A percentile compares a stretch with the other conserved stretches of the same genome.
These are phyloP conservation scores for Dysphania ambrosioides DNA, from an alignment of 148 eudicot genomes.

Conservation along the genomic window DNA sequence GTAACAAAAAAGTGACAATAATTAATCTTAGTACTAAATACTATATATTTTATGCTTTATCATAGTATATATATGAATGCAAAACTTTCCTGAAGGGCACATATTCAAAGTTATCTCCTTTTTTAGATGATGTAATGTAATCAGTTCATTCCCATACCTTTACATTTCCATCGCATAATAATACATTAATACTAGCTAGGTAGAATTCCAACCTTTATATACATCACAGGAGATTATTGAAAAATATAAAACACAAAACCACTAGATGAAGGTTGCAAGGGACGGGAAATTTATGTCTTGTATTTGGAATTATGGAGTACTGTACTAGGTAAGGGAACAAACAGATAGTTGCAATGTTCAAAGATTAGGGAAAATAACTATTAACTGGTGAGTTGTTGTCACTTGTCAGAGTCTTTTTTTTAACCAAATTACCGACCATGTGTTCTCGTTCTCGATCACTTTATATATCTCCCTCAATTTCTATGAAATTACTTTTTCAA, in stretches of 20 bases:
- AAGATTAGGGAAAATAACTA: background rate
- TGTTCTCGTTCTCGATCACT: too few relatives aligned
- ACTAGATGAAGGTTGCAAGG: background rate
- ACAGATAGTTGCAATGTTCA: background rate
- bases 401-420: background rate
- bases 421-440: background rate
- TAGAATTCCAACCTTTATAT: background rate
- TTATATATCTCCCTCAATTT: too few relatives aligned
- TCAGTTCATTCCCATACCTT: too few relatives aligned
- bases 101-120: background rate
- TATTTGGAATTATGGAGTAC: background rate
- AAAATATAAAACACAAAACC: background rate
- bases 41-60: background rate
- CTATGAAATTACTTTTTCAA: too few relatives aligned
- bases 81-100: background rate
- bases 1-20: too few relatives aligned
- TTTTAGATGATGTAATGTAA: background rate
- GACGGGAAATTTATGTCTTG: background rate
- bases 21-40: background rate
- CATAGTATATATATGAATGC: background rate
- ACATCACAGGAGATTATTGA: too few relatives aligned
- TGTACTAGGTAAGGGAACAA: background rate
- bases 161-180: background rate
- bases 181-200: too few relatives aligned
- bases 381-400: background rate